These are phyloP conservation scores for Puya raimondii DNA, from an alignment of 176 grass and related monocot genomes.

Conservation along the genomic window DNA sequence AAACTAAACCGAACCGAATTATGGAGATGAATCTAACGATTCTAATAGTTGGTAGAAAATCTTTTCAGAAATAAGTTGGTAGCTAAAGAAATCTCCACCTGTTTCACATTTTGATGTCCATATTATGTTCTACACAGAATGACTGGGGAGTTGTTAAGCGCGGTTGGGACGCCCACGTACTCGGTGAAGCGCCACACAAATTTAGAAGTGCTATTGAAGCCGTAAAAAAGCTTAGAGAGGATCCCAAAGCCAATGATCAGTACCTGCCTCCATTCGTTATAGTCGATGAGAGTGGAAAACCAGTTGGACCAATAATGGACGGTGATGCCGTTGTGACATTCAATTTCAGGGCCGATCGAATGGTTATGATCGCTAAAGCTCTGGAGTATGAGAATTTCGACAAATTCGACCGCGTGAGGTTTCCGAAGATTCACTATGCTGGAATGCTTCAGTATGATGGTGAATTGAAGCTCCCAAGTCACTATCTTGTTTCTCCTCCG, in stretches of 20 bases:
- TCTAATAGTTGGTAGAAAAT: not conserved
- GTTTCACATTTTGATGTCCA: not conserved
- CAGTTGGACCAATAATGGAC: slow-evolving; percentile 87
- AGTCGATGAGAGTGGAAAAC: slow-evolving; percentile 71
- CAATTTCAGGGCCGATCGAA: slow-evolving; percentile 96
- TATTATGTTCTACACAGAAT: slow-evolving; percentile 45
- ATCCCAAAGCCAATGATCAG: slow-evolving; percentile 64
- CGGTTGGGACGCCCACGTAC: slow-evolving; percentile 96
- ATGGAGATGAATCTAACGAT: too few species aligned
- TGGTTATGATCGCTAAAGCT: slow-evolving; percentile 89
- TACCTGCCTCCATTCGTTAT: slow-evolving; percentile 92
- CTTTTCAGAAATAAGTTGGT: not conserved
- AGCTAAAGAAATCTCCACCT: not conserved
- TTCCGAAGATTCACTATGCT: slow-evolving; percentile 82
- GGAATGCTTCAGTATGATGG: slow-evolving; percentile 99
- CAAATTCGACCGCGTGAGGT: slow-evolving; percentile 78
- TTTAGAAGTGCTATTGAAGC: slow-evolving; percentile 80
- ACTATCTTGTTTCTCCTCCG: slow-evolving; percentile 83
- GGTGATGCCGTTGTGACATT: slow-evolving; percentile 96
- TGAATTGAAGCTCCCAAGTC: slow-evolving; percentile 70
- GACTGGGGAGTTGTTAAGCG: slow-evolving; percentile 95
- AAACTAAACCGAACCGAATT: too few species aligned
- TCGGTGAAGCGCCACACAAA: slow-evolving; percentile 92
- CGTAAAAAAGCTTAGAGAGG: slow-evolving; percentile 81
- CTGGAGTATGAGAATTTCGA: slow-evolving; percentile 88